phyloP scores from a whole-genome alignment of 2,329 filamentous ascomycete species.

The Talaromyces amestolkiae region DNA sequence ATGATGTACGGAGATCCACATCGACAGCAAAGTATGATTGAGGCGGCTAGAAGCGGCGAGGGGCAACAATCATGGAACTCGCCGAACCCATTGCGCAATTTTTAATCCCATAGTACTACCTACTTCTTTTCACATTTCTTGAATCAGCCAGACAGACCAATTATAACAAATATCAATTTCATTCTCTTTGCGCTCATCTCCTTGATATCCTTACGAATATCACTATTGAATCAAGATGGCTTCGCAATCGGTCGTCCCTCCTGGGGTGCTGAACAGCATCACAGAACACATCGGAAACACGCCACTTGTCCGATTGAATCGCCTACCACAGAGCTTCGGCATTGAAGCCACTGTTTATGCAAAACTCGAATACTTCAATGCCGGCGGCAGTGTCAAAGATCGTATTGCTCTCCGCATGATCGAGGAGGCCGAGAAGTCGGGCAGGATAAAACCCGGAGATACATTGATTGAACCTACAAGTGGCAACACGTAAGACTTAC shows the following conservation, averaged over 20 bases:
- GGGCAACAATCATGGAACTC: constrained; percentile 5
- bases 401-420: constrained; percentile 96
- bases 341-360: constrained; percentile 87
- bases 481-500: constrained; percentile 71
- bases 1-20: constrained; percentile 6
- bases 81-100: constrained; percentile 7
- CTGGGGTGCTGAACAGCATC: constrained; percentile 63
- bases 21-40: not conserved
- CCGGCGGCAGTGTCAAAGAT: constrained; percentile 91
- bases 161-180: not conserved
- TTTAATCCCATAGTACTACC: not conserved
- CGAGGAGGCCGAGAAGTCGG: constrained; percentile 85
- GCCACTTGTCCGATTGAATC: constrained; percentile 90
- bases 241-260: constrained; percentile 46
- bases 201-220: not conserved
- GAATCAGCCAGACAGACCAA: not conserved
- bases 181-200: not conserved
- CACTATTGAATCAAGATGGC: not conserved
- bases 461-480: constrained; percentile 97
- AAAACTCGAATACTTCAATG: constrained; percentile 91
- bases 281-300: constrained; percentile 92
- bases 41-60: constrained; percentile 17
- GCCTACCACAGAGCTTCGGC: constrained; percentile 84
- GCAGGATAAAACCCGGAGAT: constrained; percentile 94
- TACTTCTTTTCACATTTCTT: not conserved